These are phyloP conservation scores for Cryptococcus sp. DNA, from an alignment of 1,284 basidiomycete genomes.

Conservation along the genomic window DNA sequence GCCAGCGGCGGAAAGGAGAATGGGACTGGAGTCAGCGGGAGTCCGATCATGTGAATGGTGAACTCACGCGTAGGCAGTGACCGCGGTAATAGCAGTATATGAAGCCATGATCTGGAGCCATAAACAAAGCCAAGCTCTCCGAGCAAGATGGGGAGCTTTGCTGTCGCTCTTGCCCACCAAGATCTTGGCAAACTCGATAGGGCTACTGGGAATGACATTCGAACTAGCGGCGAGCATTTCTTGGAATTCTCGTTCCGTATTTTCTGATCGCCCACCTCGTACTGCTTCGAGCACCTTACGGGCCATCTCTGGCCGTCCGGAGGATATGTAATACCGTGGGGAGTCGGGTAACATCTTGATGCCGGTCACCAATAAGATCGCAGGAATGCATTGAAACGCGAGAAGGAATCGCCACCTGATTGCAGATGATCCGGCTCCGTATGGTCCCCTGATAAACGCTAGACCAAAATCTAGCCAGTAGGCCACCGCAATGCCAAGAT, in stretches of 20 bases:
- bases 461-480: slow-evolving; percentile 58
- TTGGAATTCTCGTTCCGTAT: slow-evolving; percentile 14
- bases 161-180: slow-evolving; percentile 14
- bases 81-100: slow-evolving; percentile 21
- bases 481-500: slow-evolving; percentile 56
- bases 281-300: slow-evolving; percentile 17
- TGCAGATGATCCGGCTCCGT: slow-evolving; percentile 32
- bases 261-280: slow-evolving; percentile 7
- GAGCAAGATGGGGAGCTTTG: slow-evolving; percentile 15
- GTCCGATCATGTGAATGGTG: too few species aligned
- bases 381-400: slow-evolving; percentile 17
- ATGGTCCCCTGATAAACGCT: slow-evolving; percentile 51
- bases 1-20: slow-evolving; percentile 24
- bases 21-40: slow-evolving; percentile 6
- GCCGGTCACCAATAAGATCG: slow-evolving; percentile 9
- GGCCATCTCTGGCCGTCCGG: slow-evolving; percentile 16
- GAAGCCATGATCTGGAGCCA: slow-evolving; percentile 28
- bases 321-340: slow-evolving; percentile 20
- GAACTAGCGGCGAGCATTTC: slow-evolving; percentile 18
- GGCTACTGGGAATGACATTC: slow-evolving; percentile 10
- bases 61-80: slow-evolving; percentile 18
- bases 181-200: slow-evolving; percentile 20
- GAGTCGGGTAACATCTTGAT: slow-evolving; percentile 23
- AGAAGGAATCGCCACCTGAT: slow-evolving; percentile 50
- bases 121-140: slow-evolving; percentile 25